These are phyloP conservation scores for Podila verticillata DNA, from an alignment of 192 early-diverging fungal genomes.

Conservation along the genomic window DNA sequence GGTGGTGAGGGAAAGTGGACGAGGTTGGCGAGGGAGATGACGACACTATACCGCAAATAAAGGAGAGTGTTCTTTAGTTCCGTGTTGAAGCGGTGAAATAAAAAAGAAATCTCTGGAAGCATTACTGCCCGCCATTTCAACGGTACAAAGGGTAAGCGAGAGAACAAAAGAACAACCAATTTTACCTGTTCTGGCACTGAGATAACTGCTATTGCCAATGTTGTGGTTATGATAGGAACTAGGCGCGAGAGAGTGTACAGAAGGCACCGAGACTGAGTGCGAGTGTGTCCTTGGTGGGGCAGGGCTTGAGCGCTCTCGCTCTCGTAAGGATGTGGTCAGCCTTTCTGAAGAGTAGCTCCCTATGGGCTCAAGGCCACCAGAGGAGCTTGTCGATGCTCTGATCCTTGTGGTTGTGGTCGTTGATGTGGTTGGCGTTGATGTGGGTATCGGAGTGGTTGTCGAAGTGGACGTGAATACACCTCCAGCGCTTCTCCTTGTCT, in stretches of 20 bases:
- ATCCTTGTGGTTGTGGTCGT: slow-evolving; percentile 9
- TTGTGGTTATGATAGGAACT: background rate
- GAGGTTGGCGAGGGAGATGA: background rate
- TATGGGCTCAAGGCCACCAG: background rate
- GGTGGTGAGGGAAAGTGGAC: background rate
- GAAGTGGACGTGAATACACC: background rate
- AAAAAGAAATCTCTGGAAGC: too few relatives aligned
- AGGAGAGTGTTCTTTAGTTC: too few relatives aligned
- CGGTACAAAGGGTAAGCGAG: too few relatives aligned
- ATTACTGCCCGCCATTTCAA: too few relatives aligned
- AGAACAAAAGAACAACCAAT: too few relatives aligned
- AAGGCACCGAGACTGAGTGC: slow-evolving; percentile 26
- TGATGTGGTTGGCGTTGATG: slow-evolving; percentile 10
- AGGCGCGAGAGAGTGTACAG: slow-evolving; percentile 11
- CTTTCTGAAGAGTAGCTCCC: slow-evolving; percentile 4
- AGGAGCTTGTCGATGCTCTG: slow-evolving; percentile 23
- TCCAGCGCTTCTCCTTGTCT: background rate
- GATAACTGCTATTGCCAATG: background rate
- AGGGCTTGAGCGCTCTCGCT: slow-evolving; percentile 14
- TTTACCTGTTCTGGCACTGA: background rate
- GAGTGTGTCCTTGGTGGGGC: slow-evolving; percentile 22
- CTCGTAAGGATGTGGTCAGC: background rate
- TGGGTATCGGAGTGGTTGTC: background rate
- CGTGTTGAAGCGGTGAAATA: too few relatives aligned
- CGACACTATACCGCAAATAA: too few relatives aligned